These are phyloP conservation scores for Leccinum boreale DNA, from an alignment of 768 basidiomycete genomes.

Conservation along the genomic window DNA sequence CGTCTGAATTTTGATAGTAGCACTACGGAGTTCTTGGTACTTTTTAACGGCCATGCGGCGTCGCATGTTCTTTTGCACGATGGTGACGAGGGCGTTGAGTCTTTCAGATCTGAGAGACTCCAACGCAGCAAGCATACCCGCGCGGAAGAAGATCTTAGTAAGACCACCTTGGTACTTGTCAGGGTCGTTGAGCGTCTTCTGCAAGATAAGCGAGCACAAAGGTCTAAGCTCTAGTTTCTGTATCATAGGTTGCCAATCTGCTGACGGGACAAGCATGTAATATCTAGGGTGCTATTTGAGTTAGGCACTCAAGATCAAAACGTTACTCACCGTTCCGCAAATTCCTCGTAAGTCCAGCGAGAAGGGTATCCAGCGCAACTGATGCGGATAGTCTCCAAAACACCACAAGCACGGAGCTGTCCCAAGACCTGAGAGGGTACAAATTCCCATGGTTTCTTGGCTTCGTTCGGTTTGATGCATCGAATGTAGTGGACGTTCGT, in stretches of 20 bases:
- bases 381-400: slow-evolving; percentile 97
- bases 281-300: slow-evolving; percentile 54
- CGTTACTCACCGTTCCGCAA: slow-evolving; percentile 82
- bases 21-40: slow-evolving; percentile 65
- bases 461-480: slow-evolving; percentile 98
- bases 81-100: slow-evolving; percentile 86
- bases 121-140: slow-evolving; percentile 95
- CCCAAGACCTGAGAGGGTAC: slow-evolving; percentile 92
- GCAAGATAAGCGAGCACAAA: slow-evolving; percentile 82
- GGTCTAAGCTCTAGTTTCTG: slow-evolving; percentile 73
- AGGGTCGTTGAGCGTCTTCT: slow-evolving; percentile 83
- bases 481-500: slow-evolving; percentile 99
- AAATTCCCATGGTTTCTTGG: slow-evolving; percentile 96
- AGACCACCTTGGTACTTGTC: slow-evolving; percentile 98
- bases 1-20: slow-evolving; percentile 85
- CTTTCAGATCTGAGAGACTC: slow-evolving; percentile 87
- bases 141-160: slow-evolving; percentile 99
- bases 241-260: slow-evolving; percentile 84
- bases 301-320: slow-evolving; percentile 6
- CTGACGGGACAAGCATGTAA: slow-evolving; percentile 91
- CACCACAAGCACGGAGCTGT: slow-evolving; percentile 96
- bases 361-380: slow-evolving; percentile 99
- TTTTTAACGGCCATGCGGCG: slow-evolving; percentile 79
- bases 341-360: slow-evolving; percentile 97
- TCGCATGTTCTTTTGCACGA: slow-evolving; percentile 97